Evolutionary conservation across 2,329 filamentous ascomycete genomes (phyloP), one percentile per base, ranked within the genome.

Genomic region (Niveomyces coronatus): DNA sequence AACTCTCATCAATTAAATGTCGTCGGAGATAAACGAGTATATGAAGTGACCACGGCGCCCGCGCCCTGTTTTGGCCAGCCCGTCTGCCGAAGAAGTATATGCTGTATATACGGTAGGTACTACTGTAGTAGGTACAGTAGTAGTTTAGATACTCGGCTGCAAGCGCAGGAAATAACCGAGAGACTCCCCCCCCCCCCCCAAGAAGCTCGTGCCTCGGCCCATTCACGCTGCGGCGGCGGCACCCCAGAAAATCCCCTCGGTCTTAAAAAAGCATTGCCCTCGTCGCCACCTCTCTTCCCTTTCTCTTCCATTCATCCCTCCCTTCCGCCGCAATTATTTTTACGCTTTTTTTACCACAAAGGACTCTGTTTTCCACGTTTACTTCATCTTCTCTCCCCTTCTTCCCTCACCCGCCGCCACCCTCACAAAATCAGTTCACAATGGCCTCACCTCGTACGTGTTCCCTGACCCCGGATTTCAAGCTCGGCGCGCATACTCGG

Each of bases 181-280:
- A n/a, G n/a, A n/a, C n/a, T n/a, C n/a, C n/a, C n/a, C n/a, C n/a
- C n/a, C n/a, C n/a, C 36, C 29, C 22, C 15, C 15, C 11, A 19
- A 29, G 29, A 30, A 38, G 30, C 36, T 20, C 24, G 36, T 40
- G 32, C 35, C 38, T 42, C 44, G 42, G 41, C 37, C 43, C 41
- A 31, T 35, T 35, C 15, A 4, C 15, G 11, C 31, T 14, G 22
- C 9, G 31, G 19, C 20, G 28, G 35, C 35, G 35, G 30, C 26
- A 28, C 37, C 31, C 31, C 31, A 31, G 35, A 15, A 37, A 27
- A 28, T 31, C 34, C 34, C 19, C n/a, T n/a, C n/a, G n/a, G n/a
- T n/a, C n/a, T 36, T 41, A 37, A 37, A 32, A 41, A 31, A 41
- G 29, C n/a, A 6, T 33, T 33, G 23, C 36, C 24, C 17, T 16